These are phyloP conservation scores for Hypoxylon rubiginosum DNA, from an alignment of 2,329 filamentous ascomycete genomes.

Conservation along the genomic window DNA sequence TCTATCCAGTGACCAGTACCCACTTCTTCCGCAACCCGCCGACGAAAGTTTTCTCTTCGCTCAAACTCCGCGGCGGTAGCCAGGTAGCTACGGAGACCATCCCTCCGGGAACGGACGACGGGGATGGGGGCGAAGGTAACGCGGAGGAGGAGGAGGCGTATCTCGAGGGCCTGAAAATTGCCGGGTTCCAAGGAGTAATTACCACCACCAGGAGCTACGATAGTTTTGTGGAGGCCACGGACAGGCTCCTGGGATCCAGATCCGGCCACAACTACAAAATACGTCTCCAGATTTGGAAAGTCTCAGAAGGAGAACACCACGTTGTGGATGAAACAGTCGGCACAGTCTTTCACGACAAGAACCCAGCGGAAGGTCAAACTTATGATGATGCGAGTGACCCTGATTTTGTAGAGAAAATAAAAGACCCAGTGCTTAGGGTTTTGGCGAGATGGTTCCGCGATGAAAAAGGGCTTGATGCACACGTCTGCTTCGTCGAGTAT, in stretches of 20 bases:
- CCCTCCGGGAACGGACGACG: too few species aligned
- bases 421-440: too few species aligned
- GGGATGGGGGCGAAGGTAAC: too few species aligned
- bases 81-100: neutral
- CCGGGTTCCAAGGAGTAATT: constrained; percentile 39
- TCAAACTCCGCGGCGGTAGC: constrained; percentile 21
- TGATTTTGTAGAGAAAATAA: too few species aligned
- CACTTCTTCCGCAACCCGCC: constrained; percentile 2
- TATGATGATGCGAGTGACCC: constrained; percentile 12
- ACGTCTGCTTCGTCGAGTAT: constrained; percentile 39
- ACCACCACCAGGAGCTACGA: neutral
- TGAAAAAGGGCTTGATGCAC: neutral
- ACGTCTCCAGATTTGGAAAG: constrained; percentile 39
- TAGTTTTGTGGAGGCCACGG: constrained; percentile 32
- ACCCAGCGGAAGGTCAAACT: too few species aligned
- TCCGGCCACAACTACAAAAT: constrained; percentile 30
- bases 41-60: constrained; percentile 18
- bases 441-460: neutral
- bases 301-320: neutral
- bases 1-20: constrained; percentile 1
- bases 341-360: constrained; percentile 15
- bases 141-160: constrained; percentile 10
- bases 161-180: too few species aligned
- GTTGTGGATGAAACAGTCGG: neutral
- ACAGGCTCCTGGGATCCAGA: constrained; percentile 36